Evolutionary conservation across 2,329 filamentous ascomycete species (phyloP).

Genomic region (Fusarium continuum): DNA sequence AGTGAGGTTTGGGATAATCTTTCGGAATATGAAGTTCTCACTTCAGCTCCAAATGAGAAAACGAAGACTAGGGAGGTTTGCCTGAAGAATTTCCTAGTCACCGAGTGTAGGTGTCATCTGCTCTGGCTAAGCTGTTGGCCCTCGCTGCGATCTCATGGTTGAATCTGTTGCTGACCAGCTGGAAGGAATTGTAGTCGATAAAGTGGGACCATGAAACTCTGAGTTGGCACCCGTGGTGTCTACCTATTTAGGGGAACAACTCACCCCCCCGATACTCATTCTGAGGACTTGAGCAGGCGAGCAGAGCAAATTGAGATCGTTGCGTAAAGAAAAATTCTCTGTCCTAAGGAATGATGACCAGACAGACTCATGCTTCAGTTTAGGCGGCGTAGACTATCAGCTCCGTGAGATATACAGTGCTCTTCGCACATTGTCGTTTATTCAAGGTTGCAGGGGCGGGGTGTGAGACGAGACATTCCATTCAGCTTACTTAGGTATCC

Average conservation of each 20-base stretch:
- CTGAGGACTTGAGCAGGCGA: not conserved
- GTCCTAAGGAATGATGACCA: not conserved
- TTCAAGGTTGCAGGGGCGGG: slow-evolving; percentile 18
- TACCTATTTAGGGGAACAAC: not conserved
- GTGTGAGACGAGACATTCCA: slow-evolving; percentile 28
- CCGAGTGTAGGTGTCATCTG: not conserved
- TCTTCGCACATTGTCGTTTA: slow-evolving; percentile 4
- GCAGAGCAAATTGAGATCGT: not conserved
- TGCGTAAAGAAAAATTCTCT: too few relatives aligned
- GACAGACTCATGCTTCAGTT: not conserved
- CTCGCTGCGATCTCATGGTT: slow-evolving; percentile 30
- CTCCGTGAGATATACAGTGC: not conserved
- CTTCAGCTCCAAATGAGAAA: not conserved
- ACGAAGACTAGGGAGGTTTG: too few relatives aligned
- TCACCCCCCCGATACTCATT: slow-evolving; percentile 21
- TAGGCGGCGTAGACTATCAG: not conserved
- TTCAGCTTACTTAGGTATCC: slow-evolving; percentile 8
- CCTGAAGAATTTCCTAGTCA: not conserved
- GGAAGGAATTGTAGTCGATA: slow-evolving; percentile 30
- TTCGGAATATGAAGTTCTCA: not conserved
- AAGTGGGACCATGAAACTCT: slow-evolving; percentile 27
- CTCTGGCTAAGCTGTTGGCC: slow-evolving; percentile 22
- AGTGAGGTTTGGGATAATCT: slow-evolving; percentile 3
- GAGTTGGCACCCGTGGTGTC: slow-evolving; percentile 30
- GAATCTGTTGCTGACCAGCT: slow-evolving; percentile 37